Conservation (phyloP, 352 stramenopile species). For the Paralagenidium karlingii region DNA sequence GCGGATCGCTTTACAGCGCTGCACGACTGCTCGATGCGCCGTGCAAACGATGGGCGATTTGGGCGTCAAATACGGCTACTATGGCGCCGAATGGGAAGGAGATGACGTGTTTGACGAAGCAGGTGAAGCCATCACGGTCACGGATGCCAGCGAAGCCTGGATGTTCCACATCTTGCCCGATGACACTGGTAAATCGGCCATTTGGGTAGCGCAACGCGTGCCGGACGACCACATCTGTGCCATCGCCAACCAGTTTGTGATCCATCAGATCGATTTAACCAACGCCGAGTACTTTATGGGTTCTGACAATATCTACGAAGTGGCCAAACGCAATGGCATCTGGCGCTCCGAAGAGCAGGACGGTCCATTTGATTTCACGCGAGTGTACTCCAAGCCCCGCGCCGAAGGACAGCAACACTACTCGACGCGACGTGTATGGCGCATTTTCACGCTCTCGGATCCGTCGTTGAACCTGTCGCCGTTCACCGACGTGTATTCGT, state of each 20-base stretch:
- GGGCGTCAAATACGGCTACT: constrained; percentile 87
- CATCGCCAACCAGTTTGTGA: constrained; percentile 89
- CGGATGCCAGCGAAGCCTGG: constrained; percentile 88
- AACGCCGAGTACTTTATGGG: constrained; percentile 81
- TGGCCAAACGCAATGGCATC: constrained; percentile 79
- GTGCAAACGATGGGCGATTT: constrained; percentile 91
- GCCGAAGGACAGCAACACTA: constrained; percentile 23
- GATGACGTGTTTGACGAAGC: constrained; percentile 45
- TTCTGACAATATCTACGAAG: constrained; percentile 75
- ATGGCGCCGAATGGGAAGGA: constrained; percentile 79
- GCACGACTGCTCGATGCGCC: constrained; percentile 62
- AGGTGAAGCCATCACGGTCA: constrained; percentile 86
- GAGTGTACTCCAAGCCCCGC: too few species aligned
- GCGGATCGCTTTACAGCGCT: constrained; percentile 80
- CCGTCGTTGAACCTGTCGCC: constrained; percentile 68
- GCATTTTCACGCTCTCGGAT: constrained; percentile 67
- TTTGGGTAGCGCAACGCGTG: constrained; percentile 90
- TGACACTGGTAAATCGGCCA: constrained; percentile 83
- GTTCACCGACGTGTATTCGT: constrained; percentile 55
- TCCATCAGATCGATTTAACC: constrained; percentile 73
- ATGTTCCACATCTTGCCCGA: constrained; percentile 94
- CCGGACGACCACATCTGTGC: constrained; percentile 70
- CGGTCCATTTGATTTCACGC: constrained; percentile 55
- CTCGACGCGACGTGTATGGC: constrained; percentile 72
- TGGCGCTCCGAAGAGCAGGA: constrained; percentile 41